Conservation (phyloP, 2,329 filamentous ascomycete species). For the Trichoderma citrinoviride region DNA sequence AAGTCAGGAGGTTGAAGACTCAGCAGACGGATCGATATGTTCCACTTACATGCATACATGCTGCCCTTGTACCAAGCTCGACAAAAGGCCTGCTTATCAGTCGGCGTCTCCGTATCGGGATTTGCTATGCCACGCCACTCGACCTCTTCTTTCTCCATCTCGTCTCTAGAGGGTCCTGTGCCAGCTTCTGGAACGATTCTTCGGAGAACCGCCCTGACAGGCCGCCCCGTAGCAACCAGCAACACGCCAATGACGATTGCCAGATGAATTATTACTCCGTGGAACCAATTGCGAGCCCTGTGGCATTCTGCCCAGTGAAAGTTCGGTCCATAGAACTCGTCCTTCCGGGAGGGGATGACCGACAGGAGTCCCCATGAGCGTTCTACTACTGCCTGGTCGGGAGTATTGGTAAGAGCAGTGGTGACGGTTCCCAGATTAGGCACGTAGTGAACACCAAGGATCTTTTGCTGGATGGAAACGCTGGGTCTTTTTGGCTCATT, state of each 20-base stretch:
- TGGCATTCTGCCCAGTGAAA: conserved; percentile 59
- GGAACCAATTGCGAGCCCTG: conserved; percentile 48
- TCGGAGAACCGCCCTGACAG: conserved; percentile 45
- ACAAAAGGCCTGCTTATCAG: conserved; percentile 51
- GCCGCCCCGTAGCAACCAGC: conserved; percentile 45
- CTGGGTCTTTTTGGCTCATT: conserved; percentile 31
- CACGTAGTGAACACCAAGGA: conserved; percentile 50
- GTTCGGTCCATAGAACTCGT: conserved; percentile 57
- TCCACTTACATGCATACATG: conserved; percentile 60
- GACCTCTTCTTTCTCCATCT: conserved; percentile 56
- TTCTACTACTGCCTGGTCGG: conserved; percentile 56
- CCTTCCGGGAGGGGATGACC: conserved; percentile 42
- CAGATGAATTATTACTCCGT: conserved; percentile 51
- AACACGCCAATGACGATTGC: conserved; percentile 45
- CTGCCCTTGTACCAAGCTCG: conserved; percentile 57
- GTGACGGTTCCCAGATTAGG: conserved; percentile 56
- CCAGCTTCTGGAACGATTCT: conserved; percentile 52
- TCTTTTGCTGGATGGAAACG: conserved; percentile 39
- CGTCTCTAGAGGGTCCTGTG: conserved; percentile 52
- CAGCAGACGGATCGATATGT: neutral
- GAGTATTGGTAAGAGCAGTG: conserved; percentile 48
- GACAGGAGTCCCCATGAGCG: conserved; percentile 61
- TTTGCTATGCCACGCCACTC: conserved; percentile 63
- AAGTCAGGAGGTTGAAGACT: neutral
- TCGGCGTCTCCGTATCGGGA: conserved; percentile 51